Conservation (phyloP, 2,329 filamentous ascomycete genomes). For the Fusarium beomiforme region DNA sequence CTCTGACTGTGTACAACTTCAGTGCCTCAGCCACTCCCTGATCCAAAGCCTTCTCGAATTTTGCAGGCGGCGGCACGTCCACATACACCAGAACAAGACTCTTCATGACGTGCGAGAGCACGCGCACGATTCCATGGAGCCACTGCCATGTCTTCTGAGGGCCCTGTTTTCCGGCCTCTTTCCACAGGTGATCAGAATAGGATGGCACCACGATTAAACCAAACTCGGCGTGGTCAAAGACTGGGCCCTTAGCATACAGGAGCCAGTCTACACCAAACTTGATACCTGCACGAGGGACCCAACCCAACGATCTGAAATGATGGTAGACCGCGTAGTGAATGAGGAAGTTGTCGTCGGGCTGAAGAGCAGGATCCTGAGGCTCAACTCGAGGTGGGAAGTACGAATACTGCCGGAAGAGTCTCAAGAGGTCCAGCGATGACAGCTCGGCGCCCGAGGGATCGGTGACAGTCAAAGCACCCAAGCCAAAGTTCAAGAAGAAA, state of each 20-base stretch:
- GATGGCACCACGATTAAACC: slow-evolving; percentile 85
- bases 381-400: slow-evolving; percentile 69
- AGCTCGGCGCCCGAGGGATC: slow-evolving; percentile 59
- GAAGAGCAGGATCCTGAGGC: slow-evolving; percentile 55
- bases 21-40: slow-evolving; percentile 71
- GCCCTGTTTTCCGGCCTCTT: slow-evolving; percentile 60
- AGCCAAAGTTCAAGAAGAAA: slow-evolving; percentile 85
- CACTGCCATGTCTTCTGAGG: slow-evolving; percentile 75
- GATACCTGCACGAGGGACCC: slow-evolving; percentile 90
- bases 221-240: slow-evolving; percentile 95
- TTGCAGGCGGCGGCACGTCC: slow-evolving; percentile 79
- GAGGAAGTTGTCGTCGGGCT: slow-evolving; percentile 85
- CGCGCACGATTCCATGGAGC: slow-evolving; percentile 89
- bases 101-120: slow-evolving; percentile 90
- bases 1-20: slow-evolving; percentile 77
- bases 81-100: slow-evolving; percentile 91
- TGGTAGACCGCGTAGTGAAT: slow-evolving; percentile 92
- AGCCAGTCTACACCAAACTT: slow-evolving; percentile 97
- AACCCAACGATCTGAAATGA: slow-evolving; percentile 94
- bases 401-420: slow-evolving; percentile 74
- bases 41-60: slow-evolving; percentile 54
- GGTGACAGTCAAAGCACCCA: slow-evolving; percentile 76
- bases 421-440: slow-evolving; percentile 67
- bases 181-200: slow-evolving; percentile 81
- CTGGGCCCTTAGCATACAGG: slow-evolving; percentile 92